phyloP scores from a whole-genome alignment of 352 stramenopile genomes.

The Globisporangium radiosum region DNA sequence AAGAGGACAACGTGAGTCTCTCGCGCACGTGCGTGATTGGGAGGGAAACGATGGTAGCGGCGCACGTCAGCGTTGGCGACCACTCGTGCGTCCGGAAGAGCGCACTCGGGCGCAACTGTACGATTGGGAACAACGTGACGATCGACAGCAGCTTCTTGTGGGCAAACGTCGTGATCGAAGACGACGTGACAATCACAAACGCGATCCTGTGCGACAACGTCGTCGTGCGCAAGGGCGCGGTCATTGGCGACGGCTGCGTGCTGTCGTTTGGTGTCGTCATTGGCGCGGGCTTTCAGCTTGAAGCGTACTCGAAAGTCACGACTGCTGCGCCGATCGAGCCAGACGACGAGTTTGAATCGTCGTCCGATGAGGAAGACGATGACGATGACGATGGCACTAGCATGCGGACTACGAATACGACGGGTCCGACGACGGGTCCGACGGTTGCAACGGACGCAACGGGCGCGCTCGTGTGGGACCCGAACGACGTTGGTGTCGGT shows the following conservation, averaged over 20 bases:
- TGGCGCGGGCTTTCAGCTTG: constrained; percentile 57
- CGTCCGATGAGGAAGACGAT: constrained; percentile 42
- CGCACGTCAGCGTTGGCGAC: constrained; percentile 46
- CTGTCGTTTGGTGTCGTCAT: constrained; percentile 81
- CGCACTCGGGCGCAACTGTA: constrained; percentile 62
- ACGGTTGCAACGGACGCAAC: constrained; percentile 1
- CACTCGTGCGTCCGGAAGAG: constrained; percentile 51
- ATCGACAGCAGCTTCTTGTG: constrained; percentile 79
- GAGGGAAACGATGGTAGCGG: constrained; percentile 70
- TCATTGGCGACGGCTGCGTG: constrained; percentile 67
- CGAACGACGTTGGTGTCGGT: constrained; percentile 54
- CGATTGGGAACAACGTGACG: constrained; percentile 60
- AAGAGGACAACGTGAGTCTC: constrained; percentile 60
- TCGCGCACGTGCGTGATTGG: constrained; percentile 59
- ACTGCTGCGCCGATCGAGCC: constrained; percentile 41
- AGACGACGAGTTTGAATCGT: constrained; percentile 71
- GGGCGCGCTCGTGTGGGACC: constrained; percentile 43
- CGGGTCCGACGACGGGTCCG: constrained; percentile 5
- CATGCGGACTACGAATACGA: too few relatives aligned
- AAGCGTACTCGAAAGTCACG: constrained; percentile 79
- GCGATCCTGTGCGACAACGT: constrained; percentile 85
- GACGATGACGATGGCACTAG: constrained; percentile 3
- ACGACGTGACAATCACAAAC: constrained; percentile 63
- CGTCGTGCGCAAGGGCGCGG: constrained; percentile 56
- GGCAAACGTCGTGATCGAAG: constrained; percentile 76